Conservation (phyloP, 805 yeast species). For the Saccharomyces cerevisiae region DNA sequence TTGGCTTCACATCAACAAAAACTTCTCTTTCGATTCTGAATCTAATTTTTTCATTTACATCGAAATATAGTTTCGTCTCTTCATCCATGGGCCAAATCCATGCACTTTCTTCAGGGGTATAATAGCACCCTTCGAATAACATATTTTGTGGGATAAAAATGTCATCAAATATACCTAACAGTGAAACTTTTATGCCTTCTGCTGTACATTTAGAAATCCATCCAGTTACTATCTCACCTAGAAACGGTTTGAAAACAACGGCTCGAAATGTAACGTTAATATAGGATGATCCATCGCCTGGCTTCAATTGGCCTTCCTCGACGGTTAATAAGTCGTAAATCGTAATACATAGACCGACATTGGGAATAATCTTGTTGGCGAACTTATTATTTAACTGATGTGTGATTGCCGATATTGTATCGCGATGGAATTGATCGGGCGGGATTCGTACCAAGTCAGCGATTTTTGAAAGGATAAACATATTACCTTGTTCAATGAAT, state of each 20-base stretch:
- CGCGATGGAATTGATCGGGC: slow-evolving; percentile 71
- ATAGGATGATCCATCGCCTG: slow-evolving; percentile 90
- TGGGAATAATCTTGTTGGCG: slow-evolving; percentile 76
- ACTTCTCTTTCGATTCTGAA: slow-evolving; percentile 87
- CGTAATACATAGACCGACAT: slow-evolving; percentile 75
- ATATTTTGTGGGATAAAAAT: slow-evolving; percentile 77
- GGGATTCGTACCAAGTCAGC: slow-evolving; percentile 82
- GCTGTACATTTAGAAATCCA: slow-evolving; percentile 84
- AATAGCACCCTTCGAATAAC: slow-evolving; percentile 70
- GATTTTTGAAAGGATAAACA: slow-evolving; percentile 80
- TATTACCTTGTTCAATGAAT: slow-evolving; percentile 20
- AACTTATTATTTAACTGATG: slow-evolving; percentile 79
- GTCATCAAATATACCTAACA: slow-evolving; percentile 82
- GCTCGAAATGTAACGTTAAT: slow-evolving; percentile 68
- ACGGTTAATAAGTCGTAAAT: slow-evolving; percentile 77
- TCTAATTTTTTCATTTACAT: slow-evolving; percentile 82
- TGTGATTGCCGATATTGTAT: slow-evolving; percentile 62
- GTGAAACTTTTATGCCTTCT: slow-evolving; percentile 67
- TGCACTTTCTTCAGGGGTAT: slow-evolving; percentile 68
- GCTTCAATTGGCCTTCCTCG: slow-evolving; percentile 81
- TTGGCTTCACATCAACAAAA: slow-evolving; percentile 77
- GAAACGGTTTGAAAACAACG: slow-evolving; percentile 84
- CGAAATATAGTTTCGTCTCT: slow-evolving; percentile 71
- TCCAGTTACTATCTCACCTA: slow-evolving; percentile 87
- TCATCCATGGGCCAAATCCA: slow-evolving; percentile 86